Percentiles rank a stretch among this genome's conserved stretches.
Conservation (phyloP, 1,139 yeast genomes). For the Hyphopichia khmerensis region DNA sequence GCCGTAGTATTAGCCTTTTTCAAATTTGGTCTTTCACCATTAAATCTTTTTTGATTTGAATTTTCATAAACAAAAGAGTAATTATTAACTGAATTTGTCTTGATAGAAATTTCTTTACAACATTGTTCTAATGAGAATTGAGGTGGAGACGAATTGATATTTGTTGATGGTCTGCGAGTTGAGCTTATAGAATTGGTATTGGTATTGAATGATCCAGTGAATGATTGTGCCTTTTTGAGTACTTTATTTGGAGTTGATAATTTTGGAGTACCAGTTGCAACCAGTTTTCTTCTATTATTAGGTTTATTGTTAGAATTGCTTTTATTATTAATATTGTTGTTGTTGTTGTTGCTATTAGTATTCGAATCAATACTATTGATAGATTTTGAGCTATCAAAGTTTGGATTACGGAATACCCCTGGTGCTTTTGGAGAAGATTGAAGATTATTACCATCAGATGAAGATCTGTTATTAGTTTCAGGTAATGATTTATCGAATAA, state of each 20-base stretch:
- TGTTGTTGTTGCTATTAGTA: neutral
- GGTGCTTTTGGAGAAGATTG: neutral
- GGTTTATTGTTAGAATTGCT: neutral
- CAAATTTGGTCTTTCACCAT: conserved; percentile 1
- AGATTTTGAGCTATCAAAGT: neutral
- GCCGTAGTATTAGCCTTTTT: conserved; percentile 4
- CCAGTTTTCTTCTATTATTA: neutral
- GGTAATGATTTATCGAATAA: neutral
- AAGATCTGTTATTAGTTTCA: too few species aligned
- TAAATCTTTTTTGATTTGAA: conserved; percentile 5
- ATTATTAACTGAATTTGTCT: conserved; percentile 12
- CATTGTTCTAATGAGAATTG: conserved; percentile 14
- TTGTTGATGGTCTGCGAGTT: neutral
- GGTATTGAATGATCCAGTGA: conserved; percentile 3
- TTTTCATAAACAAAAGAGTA: conserved; percentile 20
- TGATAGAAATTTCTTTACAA: conserved; percentile 11
- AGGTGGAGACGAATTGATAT: neutral
- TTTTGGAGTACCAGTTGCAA: neutral
- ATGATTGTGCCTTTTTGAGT: conserved; percentile 7
- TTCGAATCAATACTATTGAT: neutral
- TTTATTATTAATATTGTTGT: neutral
- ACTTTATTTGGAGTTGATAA: conserved; percentile 2
- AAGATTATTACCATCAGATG: neutral
- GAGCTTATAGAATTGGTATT: neutral
- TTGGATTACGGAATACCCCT: neutral